These are phyloP conservation scores for Amaranthus cruentus DNA, from an alignment of 148 eudicot genomes.

Conservation along the genomic window DNA sequence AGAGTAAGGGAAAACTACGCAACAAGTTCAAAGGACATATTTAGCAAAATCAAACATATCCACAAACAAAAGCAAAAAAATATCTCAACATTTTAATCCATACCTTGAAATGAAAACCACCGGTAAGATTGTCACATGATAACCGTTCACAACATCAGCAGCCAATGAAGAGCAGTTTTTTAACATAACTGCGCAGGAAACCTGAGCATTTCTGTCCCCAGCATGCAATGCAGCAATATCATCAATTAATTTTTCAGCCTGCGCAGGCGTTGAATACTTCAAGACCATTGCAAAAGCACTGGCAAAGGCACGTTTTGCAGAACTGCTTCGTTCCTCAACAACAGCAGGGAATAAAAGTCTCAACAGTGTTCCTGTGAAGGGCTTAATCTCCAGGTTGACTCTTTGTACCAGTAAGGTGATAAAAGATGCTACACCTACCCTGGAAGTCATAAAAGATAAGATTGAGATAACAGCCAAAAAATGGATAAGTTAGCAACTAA, in stretches of 20 bases:
- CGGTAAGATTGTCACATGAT: constrained; percentile 68
- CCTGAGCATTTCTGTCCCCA: constrained; percentile 85
- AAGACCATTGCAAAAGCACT: constrained; percentile 85
- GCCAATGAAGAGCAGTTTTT: constrained; percentile 80
- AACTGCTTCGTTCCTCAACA: constrained; percentile 73
- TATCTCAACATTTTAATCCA: constrained; percentile 11
- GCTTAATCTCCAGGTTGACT: constrained; percentile 74
- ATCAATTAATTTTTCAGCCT: constrained; percentile 70
- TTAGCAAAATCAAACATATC: neutral
- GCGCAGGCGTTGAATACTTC: constrained; percentile 68
- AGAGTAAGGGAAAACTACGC: neutral
- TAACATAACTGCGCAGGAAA: constrained; percentile 77
- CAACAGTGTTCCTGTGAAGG: constrained; percentile 62
- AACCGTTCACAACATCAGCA: constrained; percentile 66
- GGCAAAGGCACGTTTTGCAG: constrained; percentile 88
- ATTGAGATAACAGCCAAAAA: constrained; percentile 1
- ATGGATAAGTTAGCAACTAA: neutral
- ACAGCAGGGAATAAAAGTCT: constrained; percentile 73
- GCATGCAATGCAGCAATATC: constrained; percentile 73
- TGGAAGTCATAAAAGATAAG: constrained; percentile 29
- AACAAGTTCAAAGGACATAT: neutral
- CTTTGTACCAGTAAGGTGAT: constrained; percentile 79
- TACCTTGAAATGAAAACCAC: constrained; percentile 83
- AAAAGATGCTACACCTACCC: constrained; percentile 97
- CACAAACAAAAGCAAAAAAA: neutral